These are phyloP conservation scores for Chlorella ohadii DNA, from an alignment of 139 green algal genomes.

Conservation along the genomic window DNA sequence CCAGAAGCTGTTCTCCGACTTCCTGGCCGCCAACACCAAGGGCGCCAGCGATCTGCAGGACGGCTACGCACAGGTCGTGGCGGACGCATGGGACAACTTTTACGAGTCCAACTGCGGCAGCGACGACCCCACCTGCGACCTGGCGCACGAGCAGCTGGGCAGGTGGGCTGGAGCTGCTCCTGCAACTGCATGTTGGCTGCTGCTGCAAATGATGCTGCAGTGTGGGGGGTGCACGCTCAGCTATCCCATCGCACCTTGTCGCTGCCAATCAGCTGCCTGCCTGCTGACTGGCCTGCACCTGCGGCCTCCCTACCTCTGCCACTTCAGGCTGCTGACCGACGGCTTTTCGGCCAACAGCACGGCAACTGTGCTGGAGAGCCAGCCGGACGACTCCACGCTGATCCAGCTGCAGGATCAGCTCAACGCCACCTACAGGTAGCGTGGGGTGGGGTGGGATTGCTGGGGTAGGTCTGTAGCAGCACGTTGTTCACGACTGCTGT, in stretches of 20 bases:
- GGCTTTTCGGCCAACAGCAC: conserved; percentile 18
- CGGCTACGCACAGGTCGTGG: not conserved
- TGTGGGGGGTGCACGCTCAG: no score
- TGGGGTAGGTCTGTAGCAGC: no score
- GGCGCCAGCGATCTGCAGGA: not conserved
- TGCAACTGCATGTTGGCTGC: no score
- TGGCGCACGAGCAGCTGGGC: not conserved
- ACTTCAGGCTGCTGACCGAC: conserved; percentile 9
- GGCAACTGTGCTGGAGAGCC: not conserved
- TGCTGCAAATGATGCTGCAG: no score
- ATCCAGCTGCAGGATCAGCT: not conserved
- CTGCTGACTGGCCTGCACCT: no score
- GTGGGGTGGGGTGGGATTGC: no score
- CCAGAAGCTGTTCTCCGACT: conserved; percentile 18
- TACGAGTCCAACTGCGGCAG: not conserved
- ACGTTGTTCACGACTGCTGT: no score
- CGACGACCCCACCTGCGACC: conserved; percentile 2
- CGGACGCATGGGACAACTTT: not conserved
- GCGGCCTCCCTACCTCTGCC: no score
- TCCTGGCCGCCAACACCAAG: not conserved
- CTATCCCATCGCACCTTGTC: no score
- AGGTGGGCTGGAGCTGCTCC: not conserved
- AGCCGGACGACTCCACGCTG: not conserved
- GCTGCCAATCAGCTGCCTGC: no score
- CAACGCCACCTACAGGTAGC: not conserved